Evolutionary conservation across 768 basidiomycete species (phyloP).

Genomic region (Dentipellis sp.): DNA sequence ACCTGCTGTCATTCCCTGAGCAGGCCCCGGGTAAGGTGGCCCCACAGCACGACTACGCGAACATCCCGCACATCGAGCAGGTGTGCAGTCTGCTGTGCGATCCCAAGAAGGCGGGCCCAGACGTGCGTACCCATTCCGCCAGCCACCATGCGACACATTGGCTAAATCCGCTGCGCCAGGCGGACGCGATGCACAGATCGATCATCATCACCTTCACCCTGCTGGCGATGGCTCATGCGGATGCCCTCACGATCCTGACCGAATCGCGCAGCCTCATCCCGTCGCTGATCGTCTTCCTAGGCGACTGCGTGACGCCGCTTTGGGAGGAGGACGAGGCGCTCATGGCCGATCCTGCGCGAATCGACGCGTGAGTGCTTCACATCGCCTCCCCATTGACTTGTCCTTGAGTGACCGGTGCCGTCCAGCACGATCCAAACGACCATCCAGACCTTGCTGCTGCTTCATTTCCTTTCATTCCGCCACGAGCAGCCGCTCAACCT

Average conservation of each 20-base stretch:
- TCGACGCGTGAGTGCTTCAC: constrained; percentile 26
- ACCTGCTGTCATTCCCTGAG: constrained; percentile 13
- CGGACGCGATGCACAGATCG: constrained; percentile 24
- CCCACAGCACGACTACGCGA: constrained; percentile 8
- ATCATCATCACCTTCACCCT: constrained; percentile 33
- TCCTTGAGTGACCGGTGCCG: background rate
- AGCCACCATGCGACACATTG: background rate
- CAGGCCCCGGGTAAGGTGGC: constrained; percentile 4
- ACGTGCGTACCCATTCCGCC: constrained; percentile 12
- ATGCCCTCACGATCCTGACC: constrained; percentile 28
- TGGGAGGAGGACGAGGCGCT: constrained; percentile 57
- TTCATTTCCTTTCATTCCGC: constrained; percentile 55
- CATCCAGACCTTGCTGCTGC: constrained; percentile 44
- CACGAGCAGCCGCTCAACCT: constrained; percentile 35
- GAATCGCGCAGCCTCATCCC: constrained; percentile 53
- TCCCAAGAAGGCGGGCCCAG: constrained; percentile 8
- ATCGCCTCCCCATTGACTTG: constrained; percentile 4
- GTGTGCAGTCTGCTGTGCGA: constrained; percentile 21
- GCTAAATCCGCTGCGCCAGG: constrained; percentile 17
- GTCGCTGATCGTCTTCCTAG: constrained; percentile 49
- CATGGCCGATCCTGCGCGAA: constrained; percentile 24
- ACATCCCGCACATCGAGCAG: constrained; percentile 23
- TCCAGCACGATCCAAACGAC: constrained; percentile 41
- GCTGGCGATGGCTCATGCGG: constrained; percentile 29
- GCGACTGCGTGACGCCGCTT: constrained; percentile 41